Evolutionary conservation across 2,329 filamentous ascomycete species (phyloP).

Genomic region (Fusarium verticillioides): DNA sequence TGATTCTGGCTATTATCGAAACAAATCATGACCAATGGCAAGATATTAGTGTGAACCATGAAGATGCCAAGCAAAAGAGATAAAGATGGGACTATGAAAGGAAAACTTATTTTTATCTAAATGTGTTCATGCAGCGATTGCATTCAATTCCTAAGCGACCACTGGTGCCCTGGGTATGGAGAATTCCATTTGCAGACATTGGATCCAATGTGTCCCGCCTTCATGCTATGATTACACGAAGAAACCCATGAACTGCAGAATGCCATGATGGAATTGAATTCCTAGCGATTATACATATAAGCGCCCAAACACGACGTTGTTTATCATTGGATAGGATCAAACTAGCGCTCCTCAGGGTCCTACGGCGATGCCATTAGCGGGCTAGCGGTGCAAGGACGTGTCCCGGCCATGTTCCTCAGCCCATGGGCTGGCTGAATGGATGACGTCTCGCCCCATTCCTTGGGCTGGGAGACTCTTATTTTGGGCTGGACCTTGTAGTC

Average conservation of each 20-base stretch:
- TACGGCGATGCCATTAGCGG: constrained; percentile 11
- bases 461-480: constrained; percentile 24
- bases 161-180: neutral
- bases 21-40: neutral
- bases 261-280: neutral
- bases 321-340: constrained; percentile 15
- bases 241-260: neutral
- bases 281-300: neutral
- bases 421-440: constrained; percentile 6
- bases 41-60: neutral
- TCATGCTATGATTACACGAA: neutral
- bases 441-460: constrained; percentile 33
- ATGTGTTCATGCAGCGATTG: neutral
- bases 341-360: constrained; percentile 36
- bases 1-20: neutral
- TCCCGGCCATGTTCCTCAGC: constrained; percentile 26
- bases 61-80: neutral
- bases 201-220: neutral
- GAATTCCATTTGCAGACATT: neutral
- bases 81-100: neutral
- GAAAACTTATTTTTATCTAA: no score
- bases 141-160: neutral
- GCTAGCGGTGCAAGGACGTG: constrained; percentile 16
- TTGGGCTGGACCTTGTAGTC: constrained; percentile 12
- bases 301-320: constrained; percentile 2